Evolutionary conservation across 495 filamentous ascomycete genomes (phyloP).

Genomic region (Neurospora sp.): DNA sequence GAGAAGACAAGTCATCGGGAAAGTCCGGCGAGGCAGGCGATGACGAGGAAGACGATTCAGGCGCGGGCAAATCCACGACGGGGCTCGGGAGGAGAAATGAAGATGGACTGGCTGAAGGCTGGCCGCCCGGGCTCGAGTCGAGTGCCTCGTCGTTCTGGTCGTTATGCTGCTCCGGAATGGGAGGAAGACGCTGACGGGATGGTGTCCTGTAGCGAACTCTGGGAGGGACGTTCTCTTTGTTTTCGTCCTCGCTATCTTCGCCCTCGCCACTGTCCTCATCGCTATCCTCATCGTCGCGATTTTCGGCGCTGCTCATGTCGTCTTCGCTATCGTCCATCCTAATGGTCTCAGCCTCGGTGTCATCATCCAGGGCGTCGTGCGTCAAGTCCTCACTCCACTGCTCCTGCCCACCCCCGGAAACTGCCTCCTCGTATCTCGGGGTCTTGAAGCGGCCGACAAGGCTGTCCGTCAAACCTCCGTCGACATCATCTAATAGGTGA

Average conservation of each 20-base stretch:
- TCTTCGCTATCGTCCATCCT: not conserved
- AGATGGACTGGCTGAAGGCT: not conserved
- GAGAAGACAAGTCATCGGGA: too few species aligned
- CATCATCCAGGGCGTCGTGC: not conserved
- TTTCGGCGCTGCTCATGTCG: not conserved
- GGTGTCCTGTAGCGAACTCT: not conserved
- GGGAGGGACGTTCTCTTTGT: not conserved
- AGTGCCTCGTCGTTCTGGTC: too few species aligned
- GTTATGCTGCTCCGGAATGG: not conserved
- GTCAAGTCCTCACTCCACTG: accelerated
- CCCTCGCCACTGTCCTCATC: not conserved
- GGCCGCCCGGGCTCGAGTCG: too few species aligned
- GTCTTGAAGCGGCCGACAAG: not conserved
- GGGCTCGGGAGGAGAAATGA: not conserved
- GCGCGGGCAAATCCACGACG: not conserved
- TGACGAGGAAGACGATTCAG: too few species aligned
- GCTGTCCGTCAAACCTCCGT: not conserved
- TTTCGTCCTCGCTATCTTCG: not conserved
- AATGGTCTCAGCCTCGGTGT: not conserved
- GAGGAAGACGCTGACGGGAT: not conserved
- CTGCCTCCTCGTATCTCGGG: accelerated
- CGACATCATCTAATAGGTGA: not conserved
- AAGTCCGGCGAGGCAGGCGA: too few species aligned
- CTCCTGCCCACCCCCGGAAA: too few species aligned
- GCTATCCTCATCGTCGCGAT: not conserved